Base-by-base conservation (phyloP, 2,329 filamentous ascomycete genomes). In the Phialophora tarda region DNA sequence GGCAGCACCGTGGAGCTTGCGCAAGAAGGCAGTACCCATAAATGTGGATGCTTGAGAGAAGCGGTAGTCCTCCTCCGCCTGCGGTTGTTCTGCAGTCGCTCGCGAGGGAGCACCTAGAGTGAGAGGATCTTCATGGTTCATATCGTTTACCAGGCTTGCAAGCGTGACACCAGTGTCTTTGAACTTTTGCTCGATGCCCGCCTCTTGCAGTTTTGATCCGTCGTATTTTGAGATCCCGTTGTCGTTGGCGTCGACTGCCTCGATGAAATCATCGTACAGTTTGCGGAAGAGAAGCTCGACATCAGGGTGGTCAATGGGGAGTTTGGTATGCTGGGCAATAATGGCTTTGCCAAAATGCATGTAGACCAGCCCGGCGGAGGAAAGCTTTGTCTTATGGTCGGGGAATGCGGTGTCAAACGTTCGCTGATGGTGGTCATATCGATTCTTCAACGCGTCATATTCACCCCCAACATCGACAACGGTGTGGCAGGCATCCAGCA, bases 351-450 rank as follows among this genome's bases (percentile, higher is more conserved):
- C 95, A 78, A 96, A 98, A 83, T 98, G 94, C 85, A 97, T 86
- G 83, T 95, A 99, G 38, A 99, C 92, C 24, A 99, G 86, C 1
- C 95, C 95, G 0, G 95, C 95, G 67, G 92, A 96, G 63, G 91
- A 96, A 65, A 99, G 90, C 84, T 96, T 97, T 71, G 95, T 99
- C 62, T 81, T 78, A 75, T 91, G 90, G 67, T 86, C 86, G 23
- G 94, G 93, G 81, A 99, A 99, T 55, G 89, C 92, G 64, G 91
- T 90, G 66, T 81, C 80, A 83, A 99, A 99, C 76, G 88, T 89
- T 71, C 94, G 92, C 84, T 99, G 95, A 85, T 99, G 95, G 82
- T 99, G 95, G 81, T 99, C 95, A 84, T 91, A 99, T 74, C 94
- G 91, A 80, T 92, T 88, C 71, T 80, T 81, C 59, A 82, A 78